Evolutionary conservation across 768 basidiomycete species (phyloP), one percentile per base, ranked within the genome.

Genomic region (Pleurotus cornucopiae): DNA sequence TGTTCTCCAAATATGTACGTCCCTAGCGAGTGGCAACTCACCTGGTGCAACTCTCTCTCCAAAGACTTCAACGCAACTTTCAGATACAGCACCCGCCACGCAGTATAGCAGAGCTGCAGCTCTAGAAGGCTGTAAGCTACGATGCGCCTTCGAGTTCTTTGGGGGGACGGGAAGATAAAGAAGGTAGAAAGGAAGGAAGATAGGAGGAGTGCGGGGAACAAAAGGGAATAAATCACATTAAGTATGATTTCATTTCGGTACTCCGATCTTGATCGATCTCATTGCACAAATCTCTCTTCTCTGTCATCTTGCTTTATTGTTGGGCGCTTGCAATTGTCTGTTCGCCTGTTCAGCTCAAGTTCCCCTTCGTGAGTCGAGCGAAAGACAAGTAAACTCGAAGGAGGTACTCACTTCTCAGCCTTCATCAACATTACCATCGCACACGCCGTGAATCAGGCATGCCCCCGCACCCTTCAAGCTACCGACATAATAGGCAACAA

Each of bases 241-340:
- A n/a, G n/a, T n/a, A 49, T 37, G 41, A 53, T 41, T 40, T 41
- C 21, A 53, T 40, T 20, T 18, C 39, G 4, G 23, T 12, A 41
- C 25, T 37, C 51, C 51, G 48, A 49, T 49, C 48, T 16, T 49
- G 48, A 49, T 49, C 48, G 48, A 49, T 48, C 46, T 20, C 46
- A 48, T 7, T 6, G 6, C n/a, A 2, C 23, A 6, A 26, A 48
- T 48, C 46, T 25, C 23, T 25, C 23, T 23, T 23, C 23, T 25
- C 23, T 5, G 23, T 25, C 23, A 25, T 34, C 9, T 34, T 30
- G 30, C 30, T 34, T 34, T 34, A 34, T 34, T 34, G 30, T 34
- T 34, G 30, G 9, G 30, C 11, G 30, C 30, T 7, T 30, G 30
- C 30, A 30, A 2, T 11, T 30, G 9, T 30, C 5, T 30, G 30